These are phyloP conservation scores for Pseudopithomyces maydicus DNA, from an alignment of 2,329 filamentous ascomycete genomes.

Conservation along the genomic window DNA sequence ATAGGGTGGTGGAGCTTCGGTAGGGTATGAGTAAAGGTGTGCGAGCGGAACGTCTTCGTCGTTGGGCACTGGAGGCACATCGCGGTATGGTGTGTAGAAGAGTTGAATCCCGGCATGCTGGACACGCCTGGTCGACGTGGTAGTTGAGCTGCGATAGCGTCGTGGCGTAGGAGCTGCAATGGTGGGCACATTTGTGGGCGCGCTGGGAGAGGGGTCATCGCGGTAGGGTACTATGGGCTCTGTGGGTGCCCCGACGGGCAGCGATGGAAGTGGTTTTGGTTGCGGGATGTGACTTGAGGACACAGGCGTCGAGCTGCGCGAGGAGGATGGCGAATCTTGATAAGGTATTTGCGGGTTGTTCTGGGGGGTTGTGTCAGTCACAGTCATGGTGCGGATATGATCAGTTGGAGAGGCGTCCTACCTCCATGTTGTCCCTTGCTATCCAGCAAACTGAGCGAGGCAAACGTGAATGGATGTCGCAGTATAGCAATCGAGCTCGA, in stretches of 20 bases:
- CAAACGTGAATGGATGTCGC: background rate
- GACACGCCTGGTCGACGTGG: background rate
- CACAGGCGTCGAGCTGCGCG: conserved; percentile 14
- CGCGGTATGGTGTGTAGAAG: conserved; percentile 13
- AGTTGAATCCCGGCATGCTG: conserved; percentile 1
- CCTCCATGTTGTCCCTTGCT: conserved; percentile 1
- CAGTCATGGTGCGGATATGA: background rate
- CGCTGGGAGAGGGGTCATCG: conserved; percentile 16
- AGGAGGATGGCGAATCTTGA: conserved; percentile 18
- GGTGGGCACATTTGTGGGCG: background rate
- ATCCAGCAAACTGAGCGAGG: background rate
- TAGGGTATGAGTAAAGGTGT: conserved; percentile 28
- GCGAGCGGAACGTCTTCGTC: conserved; percentile 37
- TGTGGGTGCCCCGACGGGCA: background rate
- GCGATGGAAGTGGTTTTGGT: conserved; percentile 18
- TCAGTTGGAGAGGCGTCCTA: background rate
- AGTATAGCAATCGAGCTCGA: background rate
- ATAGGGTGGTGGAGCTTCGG: conserved; percentile 36
- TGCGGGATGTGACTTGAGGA: background rate
- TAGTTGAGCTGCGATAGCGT: conserved; percentile 7
- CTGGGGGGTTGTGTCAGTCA: conserved; percentile 9
- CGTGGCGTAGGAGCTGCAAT: conserved; percentile 9
- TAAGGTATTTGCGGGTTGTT: conserved; percentile 13
- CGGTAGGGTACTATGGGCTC: conserved; percentile 17
- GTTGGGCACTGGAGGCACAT: conserved; percentile 10